phyloP scores from a whole-genome alignment of 345 rosid species.

The Iberis pinnata region DNA sequence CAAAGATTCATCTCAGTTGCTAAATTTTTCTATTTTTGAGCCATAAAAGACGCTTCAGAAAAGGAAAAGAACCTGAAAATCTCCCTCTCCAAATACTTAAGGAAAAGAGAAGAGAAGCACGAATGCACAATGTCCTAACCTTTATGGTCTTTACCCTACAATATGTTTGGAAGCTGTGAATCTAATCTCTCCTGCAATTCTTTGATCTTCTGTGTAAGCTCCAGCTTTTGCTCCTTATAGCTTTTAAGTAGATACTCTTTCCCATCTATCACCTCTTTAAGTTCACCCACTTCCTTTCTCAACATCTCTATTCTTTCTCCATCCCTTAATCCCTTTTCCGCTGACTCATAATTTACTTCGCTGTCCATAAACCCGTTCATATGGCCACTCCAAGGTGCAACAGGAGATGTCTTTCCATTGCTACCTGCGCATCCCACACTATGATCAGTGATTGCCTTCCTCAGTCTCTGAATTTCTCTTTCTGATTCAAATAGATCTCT shows the following conservation, averaged over 20 bases:
- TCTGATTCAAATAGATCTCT: slow-evolving; percentile 72
- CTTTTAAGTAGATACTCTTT: slow-evolving; percentile 73
- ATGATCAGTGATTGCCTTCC: slow-evolving; percentile 94
- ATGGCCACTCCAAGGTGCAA: slow-evolving; percentile 53
- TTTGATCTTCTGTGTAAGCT: slow-evolving; percentile 71
- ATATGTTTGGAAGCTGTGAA: slow-evolving; percentile 78
- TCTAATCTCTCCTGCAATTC: slow-evolving; percentile 89
- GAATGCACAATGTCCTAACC: slow-evolving; percentile 54
- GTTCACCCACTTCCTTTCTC: slow-evolving; percentile 75
- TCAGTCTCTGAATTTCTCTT: slow-evolving; percentile 77
- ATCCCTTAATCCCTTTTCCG: slow-evolving; percentile 44
- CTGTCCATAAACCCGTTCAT: slow-evolving; percentile 49
- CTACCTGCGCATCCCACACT: slow-evolving; percentile 39
- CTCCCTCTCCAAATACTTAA: too few relatives aligned
- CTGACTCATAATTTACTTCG: slow-evolving; percentile 35
- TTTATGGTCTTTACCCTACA: slow-evolving; percentile 42
- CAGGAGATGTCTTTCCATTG: slow-evolving; percentile 34
- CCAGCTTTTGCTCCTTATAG: slow-evolving; percentile 84
- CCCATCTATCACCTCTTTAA: slow-evolving; percentile 89
- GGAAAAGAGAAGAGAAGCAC: slow-evolving; percentile 2
- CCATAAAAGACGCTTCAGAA: too few relatives aligned
- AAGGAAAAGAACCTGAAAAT: background rate
- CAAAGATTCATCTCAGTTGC: too few relatives aligned
- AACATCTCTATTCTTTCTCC: slow-evolving; percentile 61
- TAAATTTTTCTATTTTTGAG: too few relatives aligned